Percentiles rank a stretch among this genome's conserved stretches.
Conservation (phyloP, 768 basidiomycete species). For the Mycena indigotica region DNA sequence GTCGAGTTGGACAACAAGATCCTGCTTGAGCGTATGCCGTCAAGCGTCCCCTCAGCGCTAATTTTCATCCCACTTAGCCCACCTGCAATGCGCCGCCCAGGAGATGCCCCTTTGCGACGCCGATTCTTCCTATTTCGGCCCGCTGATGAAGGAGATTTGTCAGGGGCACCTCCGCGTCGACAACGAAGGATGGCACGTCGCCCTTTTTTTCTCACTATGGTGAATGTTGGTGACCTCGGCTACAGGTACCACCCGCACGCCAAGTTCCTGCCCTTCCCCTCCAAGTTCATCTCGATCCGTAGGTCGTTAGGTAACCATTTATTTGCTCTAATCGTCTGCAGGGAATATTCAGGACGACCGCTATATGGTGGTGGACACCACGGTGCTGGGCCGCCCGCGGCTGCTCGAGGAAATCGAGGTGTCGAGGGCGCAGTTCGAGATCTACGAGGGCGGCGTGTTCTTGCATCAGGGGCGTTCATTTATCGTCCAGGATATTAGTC, state of each 20-base stretch:
- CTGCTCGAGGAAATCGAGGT: slow-evolving; percentile 83
- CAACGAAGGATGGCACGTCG: slow-evolving; percentile 74
- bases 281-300: slow-evolving; percentile 72
- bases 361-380: slow-evolving; percentile 73
- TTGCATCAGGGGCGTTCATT: slow-evolving; percentile 86
- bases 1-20: slow-evolving; percentile 75
- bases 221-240: too few relatives aligned
- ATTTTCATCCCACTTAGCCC: slow-evolving; percentile 42
- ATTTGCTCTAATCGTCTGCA: slow-evolving; percentile 17
- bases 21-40: slow-evolving; percentile 59
- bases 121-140: slow-evolving; percentile 76
- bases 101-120: slow-evolving; percentile 78
- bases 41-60: background rate
- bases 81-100: slow-evolving; percentile 84
- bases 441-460: slow-evolving; percentile 92
- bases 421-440: slow-evolving; percentile 82
- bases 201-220: background rate
- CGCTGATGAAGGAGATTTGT: slow-evolving; percentile 59
- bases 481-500: slow-evolving; percentile 79
- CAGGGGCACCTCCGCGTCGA: slow-evolving; percentile 62
- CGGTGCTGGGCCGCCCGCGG: slow-evolving; percentile 37
- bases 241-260: slow-evolving; percentile 81
- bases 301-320: slow-evolving; percentile 5
- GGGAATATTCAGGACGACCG: slow-evolving; percentile 75
- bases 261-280: slow-evolving; percentile 77